These are phyloP conservation scores for Chlorella vulgaris DNA, from an alignment of 139 green algal species.

Conservation along the genomic window DNA sequence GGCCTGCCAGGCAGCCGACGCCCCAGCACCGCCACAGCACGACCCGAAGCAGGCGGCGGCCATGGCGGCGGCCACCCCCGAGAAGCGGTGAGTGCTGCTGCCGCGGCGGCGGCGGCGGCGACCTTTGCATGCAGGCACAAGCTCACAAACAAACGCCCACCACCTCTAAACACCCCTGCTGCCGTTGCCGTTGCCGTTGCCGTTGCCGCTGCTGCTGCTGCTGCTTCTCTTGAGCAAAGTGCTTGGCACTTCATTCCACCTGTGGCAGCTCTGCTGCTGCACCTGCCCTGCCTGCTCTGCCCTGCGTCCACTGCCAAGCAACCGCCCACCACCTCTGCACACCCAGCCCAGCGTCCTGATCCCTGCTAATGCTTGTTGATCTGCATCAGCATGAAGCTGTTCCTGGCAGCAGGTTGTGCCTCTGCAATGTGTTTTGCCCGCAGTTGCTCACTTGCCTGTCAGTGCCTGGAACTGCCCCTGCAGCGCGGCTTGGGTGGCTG, in stretches of 20 bases:
- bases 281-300: too few species aligned
- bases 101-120: not conserved
- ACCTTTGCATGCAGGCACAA: not conserved
- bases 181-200: too few species aligned
- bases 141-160: not conserved
- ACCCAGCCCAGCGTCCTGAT: too few species aligned
- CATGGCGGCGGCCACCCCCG: not conserved
- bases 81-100: not conserved
- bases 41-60: not conserved
- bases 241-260: too few species aligned
- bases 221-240: too few species aligned
- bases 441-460: too few species aligned
- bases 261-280: too few species aligned
- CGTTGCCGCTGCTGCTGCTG: too few species aligned
- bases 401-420: not conserved
- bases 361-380: too few species aligned
- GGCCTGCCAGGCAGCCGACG: not conserved
- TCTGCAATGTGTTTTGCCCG: not conserved
- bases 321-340: too few species aligned
- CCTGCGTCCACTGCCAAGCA: too few species aligned
- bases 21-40: not conserved
- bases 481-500: slow-evolving; percentile 6
- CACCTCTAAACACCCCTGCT: not conserved
- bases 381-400: too few species aligned
- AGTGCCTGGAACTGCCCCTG: not conserved